Evolutionary conservation across 2,329 filamentous ascomycete genomes (phyloP).

Genomic region (Diaporthe vexans): DNA sequence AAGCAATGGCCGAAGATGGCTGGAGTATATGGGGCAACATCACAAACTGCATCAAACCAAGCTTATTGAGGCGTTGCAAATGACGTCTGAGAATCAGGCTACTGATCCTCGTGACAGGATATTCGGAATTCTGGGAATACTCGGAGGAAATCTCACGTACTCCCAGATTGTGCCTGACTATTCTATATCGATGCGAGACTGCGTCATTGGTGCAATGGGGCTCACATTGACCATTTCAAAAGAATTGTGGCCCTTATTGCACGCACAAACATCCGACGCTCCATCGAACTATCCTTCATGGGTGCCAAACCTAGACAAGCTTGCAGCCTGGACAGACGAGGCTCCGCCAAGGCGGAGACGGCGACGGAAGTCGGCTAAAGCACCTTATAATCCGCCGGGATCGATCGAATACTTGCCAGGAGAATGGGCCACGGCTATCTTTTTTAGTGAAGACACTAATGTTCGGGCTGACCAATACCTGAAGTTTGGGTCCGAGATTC

Average conservation of each 20-base stretch:
- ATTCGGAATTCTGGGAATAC: neutral
- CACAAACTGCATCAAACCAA: no score
- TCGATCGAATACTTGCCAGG: no score
- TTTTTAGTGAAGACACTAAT: no score
- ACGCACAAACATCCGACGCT: rapidly evolving
- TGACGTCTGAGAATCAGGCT: neutral
- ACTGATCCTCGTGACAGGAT: neutral
- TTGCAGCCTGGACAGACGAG: neutral
- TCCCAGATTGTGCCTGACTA: neutral
- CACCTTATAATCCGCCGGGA: no score
- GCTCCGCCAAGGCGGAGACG: no score
- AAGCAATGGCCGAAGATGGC: neutral
- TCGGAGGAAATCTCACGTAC: neutral
- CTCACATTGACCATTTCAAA: neutral
- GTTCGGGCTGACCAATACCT: no score
- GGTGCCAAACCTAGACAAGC: neutral
- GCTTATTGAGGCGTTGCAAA: neutral
- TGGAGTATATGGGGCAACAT: neutral
- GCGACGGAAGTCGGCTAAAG: no score
- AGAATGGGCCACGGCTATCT: no score
- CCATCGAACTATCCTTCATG: neutral
- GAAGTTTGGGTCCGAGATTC: neutral
- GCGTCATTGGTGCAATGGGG: neutral
- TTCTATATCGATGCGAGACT: neutral
- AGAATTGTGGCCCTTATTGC: neutral